Percentiles rank a stretch among this genome's conserved stretches.
These are phyloP conservation scores for Neopestalotiopsis sp. DNA, from an alignment of 2,329 filamentous ascomycete genomes.

Conservation along the genomic window DNA sequence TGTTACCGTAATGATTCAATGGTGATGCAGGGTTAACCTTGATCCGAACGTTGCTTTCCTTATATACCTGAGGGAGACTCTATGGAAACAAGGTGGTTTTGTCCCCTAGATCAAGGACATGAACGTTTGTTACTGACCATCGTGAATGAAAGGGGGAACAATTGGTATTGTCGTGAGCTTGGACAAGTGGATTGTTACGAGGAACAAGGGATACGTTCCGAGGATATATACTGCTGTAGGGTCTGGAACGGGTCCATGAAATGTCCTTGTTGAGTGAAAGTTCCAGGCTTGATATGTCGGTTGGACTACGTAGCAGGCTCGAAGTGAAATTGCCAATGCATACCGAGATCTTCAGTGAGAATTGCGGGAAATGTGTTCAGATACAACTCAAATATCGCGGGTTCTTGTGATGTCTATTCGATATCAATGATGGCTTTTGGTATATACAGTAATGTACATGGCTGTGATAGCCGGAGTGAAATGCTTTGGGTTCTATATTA, in stretches of 20 bases:
- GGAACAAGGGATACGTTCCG: not conserved
- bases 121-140: not conserved
- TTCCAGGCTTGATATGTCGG: not conserved
- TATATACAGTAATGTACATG: not conserved
- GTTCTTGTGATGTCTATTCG: not conserved
- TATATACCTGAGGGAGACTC: not conserved
- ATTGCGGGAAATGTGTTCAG: not conserved
- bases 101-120: not conserved
- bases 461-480: not conserved
- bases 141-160: not conserved
- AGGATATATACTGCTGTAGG: not conserved
- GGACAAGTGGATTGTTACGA: not conserved
- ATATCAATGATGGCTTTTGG: not conserved
- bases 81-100: not conserved
- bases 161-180: not conserved
- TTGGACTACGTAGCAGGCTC: not conserved
- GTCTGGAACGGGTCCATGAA: not conserved
- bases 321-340: not conserved
- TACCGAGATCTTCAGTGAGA: not conserved
- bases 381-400: not conserved
- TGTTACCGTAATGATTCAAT: not conserved
- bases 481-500: slow-evolving; percentile 41
- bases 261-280: not conserved
- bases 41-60: not conserved
- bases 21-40: not conserved